Base-by-base conservation (phyloP, 1,139 yeast genomes). In the Saccharomyces hybrid region DNA sequence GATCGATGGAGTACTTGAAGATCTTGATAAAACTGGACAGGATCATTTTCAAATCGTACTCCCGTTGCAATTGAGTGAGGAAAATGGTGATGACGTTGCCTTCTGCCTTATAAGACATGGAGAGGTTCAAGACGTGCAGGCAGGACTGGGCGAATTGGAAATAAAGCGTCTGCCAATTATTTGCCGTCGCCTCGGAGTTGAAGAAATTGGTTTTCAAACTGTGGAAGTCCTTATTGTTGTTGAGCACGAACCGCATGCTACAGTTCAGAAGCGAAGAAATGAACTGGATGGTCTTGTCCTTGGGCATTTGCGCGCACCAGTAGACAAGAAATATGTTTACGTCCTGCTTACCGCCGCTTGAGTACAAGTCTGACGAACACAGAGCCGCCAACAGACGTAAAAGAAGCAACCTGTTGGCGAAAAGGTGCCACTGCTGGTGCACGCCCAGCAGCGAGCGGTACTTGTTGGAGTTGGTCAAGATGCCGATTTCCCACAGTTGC, bases 101-200 rank as follows among this genome's bases (percentile, higher is more conserved):
- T n/a, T n/a, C n/a, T n/a, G 30, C 48, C 53, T 46, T 32, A 66
- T 87, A 87, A 1, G 80, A 80, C 11, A 86, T 64, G 77, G 88
- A 77, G 13, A 82, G 65, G 1, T 85, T 75, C 38, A 90, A 72
- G 20, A 88, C 70, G 64, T 88, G 91, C 42, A 83, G 69, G 1
- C 89, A 73, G 58, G 80, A 76, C 0, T 84, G 75, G 1, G 83
- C 80, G 60, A 83, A 75, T 32, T 78, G 68, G 52, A 78, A 74
- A 60, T 89, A 74, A 55, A 82, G 66, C 27, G 59, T 83, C 79
- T 44, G 76, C 70, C 48, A 54, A 44, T 51, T 53, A 25, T 61
- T 38, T 16, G 44, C 44, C 0, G 44, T 13, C 52, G 53, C 25
- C n/a, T 38, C 44, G 44, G 44, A 38, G 44, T 9, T 38, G 44